These are phyloP conservation scores for Lipomyces mesembrius DNA, from an alignment of 805 yeast genomes.

Conservation along the genomic window DNA sequence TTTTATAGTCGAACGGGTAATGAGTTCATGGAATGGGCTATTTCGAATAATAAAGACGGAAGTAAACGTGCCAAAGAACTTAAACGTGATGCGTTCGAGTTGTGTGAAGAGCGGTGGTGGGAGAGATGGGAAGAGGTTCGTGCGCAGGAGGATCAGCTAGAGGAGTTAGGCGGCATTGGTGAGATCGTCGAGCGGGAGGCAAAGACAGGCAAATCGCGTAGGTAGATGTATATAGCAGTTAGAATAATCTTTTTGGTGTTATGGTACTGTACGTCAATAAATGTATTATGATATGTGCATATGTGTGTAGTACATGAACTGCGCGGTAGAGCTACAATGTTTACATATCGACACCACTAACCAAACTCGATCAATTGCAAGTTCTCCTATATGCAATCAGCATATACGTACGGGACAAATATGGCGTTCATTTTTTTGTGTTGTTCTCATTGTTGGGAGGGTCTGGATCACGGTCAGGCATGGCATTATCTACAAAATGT, in stretches of 20 bases:
- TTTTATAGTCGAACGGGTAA: conserved; percentile 89
- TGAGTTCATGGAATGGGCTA: conserved; percentile 84
- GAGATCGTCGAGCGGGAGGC: conserved; percentile 79
- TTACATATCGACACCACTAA: no score
- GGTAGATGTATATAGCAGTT: conserved; percentile 13
- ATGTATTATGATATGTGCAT: neutral
- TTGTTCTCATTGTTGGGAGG: neutral
- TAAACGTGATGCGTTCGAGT: conserved; percentile 84
- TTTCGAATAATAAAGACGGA: conserved; percentile 52
- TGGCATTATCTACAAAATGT: neutral
- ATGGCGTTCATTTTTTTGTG: neutral
- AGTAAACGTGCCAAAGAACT: conserved; percentile 88
- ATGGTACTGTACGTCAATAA: neutral
- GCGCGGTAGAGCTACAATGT: neutral
- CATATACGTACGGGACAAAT: neutral
- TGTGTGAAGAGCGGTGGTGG: conserved; percentile 97
- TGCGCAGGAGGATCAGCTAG: conserved; percentile 83
- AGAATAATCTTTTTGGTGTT: neutral
- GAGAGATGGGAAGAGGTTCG: conserved; percentile 94
- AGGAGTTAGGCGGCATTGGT: conserved; percentile 89
- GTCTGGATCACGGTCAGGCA: neutral
- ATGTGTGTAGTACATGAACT: neutral
- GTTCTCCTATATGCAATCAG: no score
- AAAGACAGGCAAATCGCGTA: conserved; percentile 28
- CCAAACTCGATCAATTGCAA: no score